Conservation (phyloP, 306 rosid species). For the Alnus rubra region DNA sequence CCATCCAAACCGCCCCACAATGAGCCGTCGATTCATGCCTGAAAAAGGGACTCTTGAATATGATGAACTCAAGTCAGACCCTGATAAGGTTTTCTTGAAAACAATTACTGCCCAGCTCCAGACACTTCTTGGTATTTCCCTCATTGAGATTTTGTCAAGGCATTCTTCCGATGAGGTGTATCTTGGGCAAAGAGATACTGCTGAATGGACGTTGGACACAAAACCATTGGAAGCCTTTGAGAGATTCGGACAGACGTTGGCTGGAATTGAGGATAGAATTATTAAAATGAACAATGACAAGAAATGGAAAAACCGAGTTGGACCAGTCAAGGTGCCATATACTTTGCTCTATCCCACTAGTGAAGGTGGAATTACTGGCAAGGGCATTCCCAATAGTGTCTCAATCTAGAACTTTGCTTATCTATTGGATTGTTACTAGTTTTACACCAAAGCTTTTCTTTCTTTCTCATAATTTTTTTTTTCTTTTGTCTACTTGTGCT, state of each 20-base stretch:
- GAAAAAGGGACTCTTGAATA: constrained; percentile 42
- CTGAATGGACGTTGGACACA: constrained; percentile 63
- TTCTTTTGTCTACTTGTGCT: neutral
- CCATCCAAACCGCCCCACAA: constrained; percentile 47
- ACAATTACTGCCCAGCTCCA: constrained; percentile 51
- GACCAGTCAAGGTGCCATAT: constrained; percentile 66
- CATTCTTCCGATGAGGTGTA: constrained; percentile 59
- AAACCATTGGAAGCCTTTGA: constrained; percentile 52
- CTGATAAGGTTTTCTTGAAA: constrained; percentile 46
- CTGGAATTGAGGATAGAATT: constrained; percentile 52
- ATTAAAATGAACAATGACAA: constrained; percentile 47
- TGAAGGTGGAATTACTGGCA: constrained; percentile 62
- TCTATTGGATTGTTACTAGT: neutral
- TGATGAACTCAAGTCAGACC: constrained; percentile 42
- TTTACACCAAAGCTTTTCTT: neutral
- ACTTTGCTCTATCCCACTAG: constrained; percentile 71
- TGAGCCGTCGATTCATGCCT: constrained; percentile 50
- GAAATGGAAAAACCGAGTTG: constrained; percentile 57
- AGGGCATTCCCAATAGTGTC: constrained; percentile 88
- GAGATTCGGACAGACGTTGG: constrained; percentile 47
- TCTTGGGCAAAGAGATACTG: constrained; percentile 53
- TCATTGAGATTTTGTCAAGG: constrained; percentile 48
- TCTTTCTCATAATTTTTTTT: neutral
- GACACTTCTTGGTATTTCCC: constrained; percentile 43
- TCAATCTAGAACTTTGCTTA: constrained; percentile 43